phyloP scores from a whole-genome alignment of 2,329 filamentous ascomycete genomes.

The Drechslerella stenobrocha region DNA sequence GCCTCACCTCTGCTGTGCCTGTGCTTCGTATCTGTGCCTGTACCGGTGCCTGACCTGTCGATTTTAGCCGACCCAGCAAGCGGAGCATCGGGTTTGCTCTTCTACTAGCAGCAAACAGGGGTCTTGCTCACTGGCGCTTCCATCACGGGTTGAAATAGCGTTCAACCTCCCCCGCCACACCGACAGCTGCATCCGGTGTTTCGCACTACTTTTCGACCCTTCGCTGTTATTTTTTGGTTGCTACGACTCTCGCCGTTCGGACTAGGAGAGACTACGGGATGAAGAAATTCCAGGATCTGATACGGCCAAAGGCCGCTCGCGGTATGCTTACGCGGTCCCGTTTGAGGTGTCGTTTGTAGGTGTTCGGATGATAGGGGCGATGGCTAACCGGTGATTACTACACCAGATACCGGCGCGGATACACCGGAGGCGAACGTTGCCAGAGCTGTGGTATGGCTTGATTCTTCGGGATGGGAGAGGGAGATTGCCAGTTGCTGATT shows the following conservation, averaged over 20 bases:
- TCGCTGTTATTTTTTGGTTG: not conserved
- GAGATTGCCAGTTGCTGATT: constrained; percentile 9
- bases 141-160: constrained; percentile 17
- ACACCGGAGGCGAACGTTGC: constrained; percentile 69
- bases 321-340: constrained; percentile 5
- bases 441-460: constrained; percentile 66
- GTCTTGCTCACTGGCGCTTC: not conserved
- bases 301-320: constrained; percentile 36
- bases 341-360: not conserved
- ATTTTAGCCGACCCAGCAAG: too few species aligned
- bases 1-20: not conserved
- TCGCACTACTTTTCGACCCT: not conserved
- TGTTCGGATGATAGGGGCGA: too few species aligned
- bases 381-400: too few species aligned
- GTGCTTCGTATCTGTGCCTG: too few species aligned
- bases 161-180: constrained; percentile 13
- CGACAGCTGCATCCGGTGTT: too few species aligned
- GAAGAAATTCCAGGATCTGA: constrained; percentile 45
- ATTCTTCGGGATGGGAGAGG: constrained; percentile 3
- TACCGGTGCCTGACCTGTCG: too few species aligned
- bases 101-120: not conserved
- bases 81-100: too few species aligned
- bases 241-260: not conserved
- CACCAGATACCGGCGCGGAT: constrained; percentile 56
- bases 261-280: constrained; percentile 5